Evolutionary conservation across 2,329 filamentous ascomycete species (phyloP).

Genomic region (Dactylellina leptospora): DNA sequence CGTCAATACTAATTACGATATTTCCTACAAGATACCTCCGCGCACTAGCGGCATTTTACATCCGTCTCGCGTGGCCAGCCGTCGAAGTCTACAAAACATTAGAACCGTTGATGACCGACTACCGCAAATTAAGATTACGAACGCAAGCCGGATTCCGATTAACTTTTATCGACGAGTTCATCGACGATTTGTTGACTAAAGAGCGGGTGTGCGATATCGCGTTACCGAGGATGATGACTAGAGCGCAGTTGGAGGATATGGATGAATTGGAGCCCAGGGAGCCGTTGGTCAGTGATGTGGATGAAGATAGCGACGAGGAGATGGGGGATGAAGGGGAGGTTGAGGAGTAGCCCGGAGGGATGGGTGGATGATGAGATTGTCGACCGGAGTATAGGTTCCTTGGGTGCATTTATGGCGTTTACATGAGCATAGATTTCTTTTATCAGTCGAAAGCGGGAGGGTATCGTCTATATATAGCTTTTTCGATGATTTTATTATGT

Average conservation of each 20-base stretch:
- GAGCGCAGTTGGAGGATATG: conserved; percentile 85
- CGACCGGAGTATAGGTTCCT: neutral
- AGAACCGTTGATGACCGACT: conserved; percentile 83
- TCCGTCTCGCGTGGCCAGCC: conserved; percentile 83
- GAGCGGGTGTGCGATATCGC: conserved; percentile 90
- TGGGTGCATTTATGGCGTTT: conserved; percentile 31
- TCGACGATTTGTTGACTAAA: conserved; percentile 89
- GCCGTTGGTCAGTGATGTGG: conserved; percentile 76
- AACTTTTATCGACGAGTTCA: conserved; percentile 88
- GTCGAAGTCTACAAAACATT: conserved; percentile 81
- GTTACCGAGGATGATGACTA: conserved; percentile 86
- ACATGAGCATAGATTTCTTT: neutral
- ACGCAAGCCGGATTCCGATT: conserved; percentile 77
- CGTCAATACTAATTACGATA: too few relatives aligned
- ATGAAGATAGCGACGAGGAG: conserved; percentile 72
- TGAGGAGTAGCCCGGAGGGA: conserved; percentile 15
- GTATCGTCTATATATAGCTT: conserved; percentile 22
- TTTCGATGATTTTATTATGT: conserved; percentile 34
- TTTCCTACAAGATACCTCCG: conserved; percentile 81
- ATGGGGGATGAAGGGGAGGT: conserved; percentile 58
- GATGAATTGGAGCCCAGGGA: conserved; percentile 85
- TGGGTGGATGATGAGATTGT: neutral
- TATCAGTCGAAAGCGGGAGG: conserved; percentile 5
- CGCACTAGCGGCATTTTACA: conserved; percentile 89
- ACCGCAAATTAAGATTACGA: conserved; percentile 80